Conservation (phyloP, 768 basidiomycete genomes). For the Russula virescens region DNA sequence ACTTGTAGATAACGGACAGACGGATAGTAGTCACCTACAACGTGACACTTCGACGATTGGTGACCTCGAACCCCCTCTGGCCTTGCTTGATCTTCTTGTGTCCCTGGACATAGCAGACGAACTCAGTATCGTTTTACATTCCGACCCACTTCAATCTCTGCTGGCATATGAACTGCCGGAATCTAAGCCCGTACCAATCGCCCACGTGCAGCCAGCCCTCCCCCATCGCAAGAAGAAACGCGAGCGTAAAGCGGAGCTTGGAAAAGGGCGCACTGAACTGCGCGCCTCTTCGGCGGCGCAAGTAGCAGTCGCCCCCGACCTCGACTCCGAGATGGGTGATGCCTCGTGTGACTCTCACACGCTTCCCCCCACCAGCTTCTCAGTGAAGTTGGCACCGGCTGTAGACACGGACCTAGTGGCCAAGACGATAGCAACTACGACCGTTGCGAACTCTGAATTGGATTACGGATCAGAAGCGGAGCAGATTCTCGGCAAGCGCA, state of each 20-base stretch:
- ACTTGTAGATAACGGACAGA: not conserved
- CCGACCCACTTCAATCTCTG: conserved; percentile 58
- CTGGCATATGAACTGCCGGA: conserved; percentile 62
- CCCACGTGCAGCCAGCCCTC: conserved; percentile 38
- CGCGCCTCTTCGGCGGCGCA: not conserved
- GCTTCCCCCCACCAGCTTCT: conserved; percentile 36
- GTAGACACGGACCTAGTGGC: not conserved
- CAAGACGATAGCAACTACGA: not conserved
- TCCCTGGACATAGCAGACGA: conserved; percentile 51
- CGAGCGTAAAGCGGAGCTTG: conserved; percentile 19
- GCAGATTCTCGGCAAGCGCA: conserved; percentile 20
- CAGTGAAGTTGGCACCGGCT: not conserved
- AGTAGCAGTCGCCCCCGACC: not conserved
- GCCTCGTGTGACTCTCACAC: conserved; percentile 42
- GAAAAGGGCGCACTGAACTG: conserved; percentile 11
- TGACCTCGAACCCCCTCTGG: conserved; percentile 67
- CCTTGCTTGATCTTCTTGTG: conserved; percentile 49
- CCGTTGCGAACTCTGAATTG: not conserved
- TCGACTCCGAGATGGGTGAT: conserved; percentile 32
- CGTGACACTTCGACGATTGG: conserved; percentile 38
- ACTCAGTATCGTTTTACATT: conserved; percentile 48
- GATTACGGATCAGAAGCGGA: conserved; percentile 1
- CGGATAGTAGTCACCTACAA: not conserved
- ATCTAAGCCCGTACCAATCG: conserved; percentile 55
- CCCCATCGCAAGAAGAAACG: conserved; percentile 33